phyloP scores from a whole-genome alignment of 225 moss, liverwort and hornwort species.

The Thuidium tamariscinum region DNA sequence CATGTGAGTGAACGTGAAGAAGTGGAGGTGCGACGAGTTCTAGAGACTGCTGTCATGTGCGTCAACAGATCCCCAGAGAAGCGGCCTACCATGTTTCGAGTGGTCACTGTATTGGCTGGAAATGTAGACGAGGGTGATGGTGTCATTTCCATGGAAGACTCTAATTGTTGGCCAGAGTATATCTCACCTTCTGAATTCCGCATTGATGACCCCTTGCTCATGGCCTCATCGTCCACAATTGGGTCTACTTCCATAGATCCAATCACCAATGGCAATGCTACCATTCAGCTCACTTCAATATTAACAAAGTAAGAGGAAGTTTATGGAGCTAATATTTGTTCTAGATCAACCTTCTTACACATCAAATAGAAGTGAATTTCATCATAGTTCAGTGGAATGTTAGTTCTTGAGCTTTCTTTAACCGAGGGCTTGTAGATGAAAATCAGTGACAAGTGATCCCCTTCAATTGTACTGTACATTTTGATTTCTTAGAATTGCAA shows the following conservation, averaged over 20 bases:
- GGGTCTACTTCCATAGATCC: background rate
- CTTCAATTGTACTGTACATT: background rate
- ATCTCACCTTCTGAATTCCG: background rate
- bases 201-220: background rate
- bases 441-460: background rate
- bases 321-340: background rate
- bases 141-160: background rate
- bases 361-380: background rate
- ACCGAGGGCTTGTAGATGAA: background rate
- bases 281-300: background rate
- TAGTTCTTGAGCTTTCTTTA: background rate
- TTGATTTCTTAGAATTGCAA: background rate
- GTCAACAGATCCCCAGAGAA: background rate
- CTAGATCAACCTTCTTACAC: background rate
- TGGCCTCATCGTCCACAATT: background rate
- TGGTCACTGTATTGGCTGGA: background rate
- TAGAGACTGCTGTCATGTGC: background rate
- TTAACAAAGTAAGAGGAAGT: background rate
- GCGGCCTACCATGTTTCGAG: slow-evolving; percentile 5
- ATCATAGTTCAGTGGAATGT: background rate
- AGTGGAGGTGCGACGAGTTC: background rate
- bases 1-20: background rate
- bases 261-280: background rate
- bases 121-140: background rate
- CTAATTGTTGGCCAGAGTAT: background rate